Base-by-base conservation (phyloP, 495 filamentous ascomycete species). In the Podospora australis region DNA sequence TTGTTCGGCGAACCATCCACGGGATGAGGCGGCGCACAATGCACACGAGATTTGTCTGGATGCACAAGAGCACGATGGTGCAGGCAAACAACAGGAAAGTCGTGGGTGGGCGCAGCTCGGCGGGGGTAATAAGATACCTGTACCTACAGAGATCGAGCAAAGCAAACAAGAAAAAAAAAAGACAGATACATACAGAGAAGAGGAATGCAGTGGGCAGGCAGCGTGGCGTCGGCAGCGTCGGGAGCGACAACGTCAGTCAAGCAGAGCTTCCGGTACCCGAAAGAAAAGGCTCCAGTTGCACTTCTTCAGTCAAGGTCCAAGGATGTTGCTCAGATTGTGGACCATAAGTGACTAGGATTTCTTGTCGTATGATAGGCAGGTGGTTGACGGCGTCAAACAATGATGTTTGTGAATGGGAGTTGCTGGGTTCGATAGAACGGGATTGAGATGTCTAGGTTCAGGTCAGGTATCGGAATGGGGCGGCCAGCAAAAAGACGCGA, bases 51-150 rank as follows among this genome's bases (percentile, higher is more conserved):
- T 41, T 11, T 13, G n/a, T 19, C 22, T 16, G 40, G 21, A 23
- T 26, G 40, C 40, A 43, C 40, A 26, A 13, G 23, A 16, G 40
- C 40, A 43, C 40, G 40, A 43, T 43, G 40, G 40, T 43, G 40
- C 40, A 43, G 40, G 20, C 23, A 43, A 43, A 43, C 40, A 43
- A 43, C 40, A 43, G 13, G 5, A 41, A 20, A 4, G 14, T 16
- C 23, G 17, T 21, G 17, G 39, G 39, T 41, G 39, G 17, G 23
- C 19, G 39, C 22, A 22, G 19, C 39, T 24, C 20, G 39, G 7
- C 7, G 28, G 11, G 23, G 39, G 4, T 41, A 19, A 38, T n/a
- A 6, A 10, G n/a, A 30, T 6, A 30, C 28, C 7, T 6, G n/a
- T 7, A 23, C 14, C 17, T 21, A 41, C 14, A 23, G 39, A 41